Base-by-base conservation (phyloP, 176 grass and related monocot species). In the Bromus sterilis region DNA sequence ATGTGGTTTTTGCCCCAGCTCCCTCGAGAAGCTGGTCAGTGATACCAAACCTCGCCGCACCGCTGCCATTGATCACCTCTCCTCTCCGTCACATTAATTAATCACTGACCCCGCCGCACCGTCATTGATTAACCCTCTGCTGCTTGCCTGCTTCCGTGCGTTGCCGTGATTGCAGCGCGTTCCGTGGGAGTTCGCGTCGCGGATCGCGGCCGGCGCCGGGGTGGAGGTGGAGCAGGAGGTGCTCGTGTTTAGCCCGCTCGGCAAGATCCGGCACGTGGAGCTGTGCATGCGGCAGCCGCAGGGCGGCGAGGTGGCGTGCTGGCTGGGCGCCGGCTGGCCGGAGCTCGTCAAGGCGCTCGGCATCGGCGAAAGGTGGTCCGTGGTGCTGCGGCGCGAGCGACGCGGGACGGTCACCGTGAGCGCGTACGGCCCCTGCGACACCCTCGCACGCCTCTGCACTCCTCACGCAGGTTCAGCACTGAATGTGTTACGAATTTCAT, bases 181-280 rank as follows among this genome's bases (percentile, higher is more conserved):
- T 13, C 72, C 79, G 11, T 64, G 0, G 1, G 79, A 87, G 79
- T 78, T 82, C 79, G 85, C 73, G 63, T 31, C 51, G 40, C 30
- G 51, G 72, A 39, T 82, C 53, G 51, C 20, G 29, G 25, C 42
- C 78, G 59, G 32, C 78, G 78, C 16, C 36, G 85, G 39, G 29
- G n/a, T n/a, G n/a, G 42, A 24, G 5, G 23, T n/a, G 58, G 49
- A 31, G 3, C 6, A 35, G 13, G 64, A 53, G 18, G 66, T 79
- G 44, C 35, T 74, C 57, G 34, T 84, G 65, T 37, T 88, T 14
- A 42, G 67, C 75, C 86, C 57, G 75, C 2, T 84, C 66, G 86
- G 86, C 58, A 83, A 79, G 86, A n/a, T 73, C 66, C 66, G 76
- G 46, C 86, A 59, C 57, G 58, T 28, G 81, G 86, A 75, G 56